Conservation (phyloP, 768 basidiomycete genomes). For the Cubamyces lactineus region DNA sequence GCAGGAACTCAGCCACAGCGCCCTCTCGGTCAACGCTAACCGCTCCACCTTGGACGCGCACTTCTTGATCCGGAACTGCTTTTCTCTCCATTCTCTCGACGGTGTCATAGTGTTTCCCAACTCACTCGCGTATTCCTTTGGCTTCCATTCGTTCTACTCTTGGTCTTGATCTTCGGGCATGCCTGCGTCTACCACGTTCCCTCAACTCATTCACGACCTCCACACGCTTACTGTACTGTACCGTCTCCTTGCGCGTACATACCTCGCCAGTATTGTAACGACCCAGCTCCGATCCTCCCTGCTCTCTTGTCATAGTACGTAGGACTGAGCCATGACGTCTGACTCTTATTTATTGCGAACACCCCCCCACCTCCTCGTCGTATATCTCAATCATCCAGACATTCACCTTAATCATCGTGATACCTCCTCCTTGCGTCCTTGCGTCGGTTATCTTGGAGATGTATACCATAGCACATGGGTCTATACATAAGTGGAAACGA, state of each 20-base stretch:
- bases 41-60: too few species aligned
- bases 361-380: neutral
- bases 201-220: too few species aligned
- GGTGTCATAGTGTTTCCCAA: too few species aligned
- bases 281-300: neutral
- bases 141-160: neutral
- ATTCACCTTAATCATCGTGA: neutral
- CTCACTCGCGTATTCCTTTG: neutral
- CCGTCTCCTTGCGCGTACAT: neutral
- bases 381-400: neutral
- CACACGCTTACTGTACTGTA: neutral
- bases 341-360: neutral
- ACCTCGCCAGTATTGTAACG: conserved; percentile 1
- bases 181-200: too few species aligned
- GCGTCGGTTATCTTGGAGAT: neutral
- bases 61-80: too few species aligned
- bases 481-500: neutral
- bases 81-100: too few species aligned
- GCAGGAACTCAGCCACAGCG: too few species aligned
- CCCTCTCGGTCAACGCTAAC: too few species aligned
- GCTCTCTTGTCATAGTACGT: too few species aligned
- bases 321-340: neutral
- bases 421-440: neutral
- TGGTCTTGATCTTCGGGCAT: too few species aligned
- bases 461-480: conserved; percentile 11